These are phyloP conservation scores for Patellaria atrata DNA, from an alignment of 495 filamentous ascomycete genomes.

Conservation along the genomic window DNA sequence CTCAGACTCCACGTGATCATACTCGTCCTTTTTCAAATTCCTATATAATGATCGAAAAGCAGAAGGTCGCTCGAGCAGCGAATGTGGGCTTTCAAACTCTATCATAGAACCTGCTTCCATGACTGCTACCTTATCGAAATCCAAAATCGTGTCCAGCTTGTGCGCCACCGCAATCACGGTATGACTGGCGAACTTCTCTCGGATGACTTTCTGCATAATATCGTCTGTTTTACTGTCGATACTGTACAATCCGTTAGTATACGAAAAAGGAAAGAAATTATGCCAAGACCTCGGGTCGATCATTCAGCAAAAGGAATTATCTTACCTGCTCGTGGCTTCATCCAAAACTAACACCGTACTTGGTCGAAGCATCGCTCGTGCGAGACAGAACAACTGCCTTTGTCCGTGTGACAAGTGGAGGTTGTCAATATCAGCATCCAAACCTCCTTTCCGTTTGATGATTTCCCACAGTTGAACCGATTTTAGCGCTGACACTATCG, in stretches of 20 bases:
- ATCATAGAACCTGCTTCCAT: slow-evolving; percentile 10
- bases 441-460: slow-evolving; percentile 34
- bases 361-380: slow-evolving; percentile 37
- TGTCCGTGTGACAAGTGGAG: slow-evolving; percentile 46
- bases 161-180: slow-evolving; percentile 15
- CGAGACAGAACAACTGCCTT: slow-evolving; percentile 50
- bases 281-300: no score
- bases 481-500: slow-evolving; percentile 16
- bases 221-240: slow-evolving; percentile 10
- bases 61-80: slow-evolving; percentile 9
- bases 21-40: no score
- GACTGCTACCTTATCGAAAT: slow-evolving; percentile 14
- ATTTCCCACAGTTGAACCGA: slow-evolving; percentile 26
- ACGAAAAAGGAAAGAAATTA: no score
- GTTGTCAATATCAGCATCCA: slow-evolving; percentile 36
- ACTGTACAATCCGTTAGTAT: no score
- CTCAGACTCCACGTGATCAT: no score
- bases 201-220: slow-evolving; percentile 7
- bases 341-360: slow-evolving; percentile 21
- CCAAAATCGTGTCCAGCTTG: slow-evolving; percentile 12
- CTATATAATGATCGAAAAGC: no score
- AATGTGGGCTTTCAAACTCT: slow-evolving; percentile 10
- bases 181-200: slow-evolving; percentile 8
- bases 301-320: slow-evolving; percentile 3
- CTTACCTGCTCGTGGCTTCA: slow-evolving; percentile 22